Conservation (phyloP, 192 early-diverging fungal genomes). For the Linnemannia schmuckeri region DNA sequence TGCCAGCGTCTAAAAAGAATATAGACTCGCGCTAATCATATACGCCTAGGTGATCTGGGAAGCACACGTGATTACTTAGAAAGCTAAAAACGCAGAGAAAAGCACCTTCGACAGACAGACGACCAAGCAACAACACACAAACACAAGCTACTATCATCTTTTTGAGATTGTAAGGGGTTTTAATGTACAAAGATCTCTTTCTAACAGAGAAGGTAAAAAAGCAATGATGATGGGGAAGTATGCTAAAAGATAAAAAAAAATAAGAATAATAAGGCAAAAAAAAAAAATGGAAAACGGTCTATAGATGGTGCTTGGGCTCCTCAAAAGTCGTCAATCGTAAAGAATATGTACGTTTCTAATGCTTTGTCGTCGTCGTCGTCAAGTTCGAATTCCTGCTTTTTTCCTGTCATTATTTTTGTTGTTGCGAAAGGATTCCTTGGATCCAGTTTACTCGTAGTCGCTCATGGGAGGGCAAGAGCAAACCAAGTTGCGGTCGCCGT, state of each 20-base stretch:
- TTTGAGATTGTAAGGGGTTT: not conserved
- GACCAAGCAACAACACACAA: no score
- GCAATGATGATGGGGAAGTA: not conserved
- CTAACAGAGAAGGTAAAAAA: conserved; percentile 6
- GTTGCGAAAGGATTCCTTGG: not conserved
- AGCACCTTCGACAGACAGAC: no score
- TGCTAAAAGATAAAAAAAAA: not conserved
- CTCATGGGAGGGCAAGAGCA: conserved; percentile 97
- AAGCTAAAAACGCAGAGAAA: no score
- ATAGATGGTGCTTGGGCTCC: not conserved
- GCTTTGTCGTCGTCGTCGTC: not conserved
- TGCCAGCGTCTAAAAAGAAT: no score
- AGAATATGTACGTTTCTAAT: not conserved
- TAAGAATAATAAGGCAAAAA: not conserved
- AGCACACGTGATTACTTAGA: no score
- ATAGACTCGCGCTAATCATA: no score
- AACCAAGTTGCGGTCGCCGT: conserved; percentile 93
- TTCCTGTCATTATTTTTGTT: not conserved
- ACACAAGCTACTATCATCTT: not conserved
- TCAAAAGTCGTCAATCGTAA: conserved; percentile 8
- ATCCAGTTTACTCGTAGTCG: conserved; percentile 67
- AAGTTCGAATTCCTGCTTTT: not conserved
- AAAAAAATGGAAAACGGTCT: not conserved
- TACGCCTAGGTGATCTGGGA: no score
- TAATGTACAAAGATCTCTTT: conserved; percentile 6